Base-by-base conservation (phyloP, 2,329 filamentous ascomycete genomes). In the Lasiodiplodia sp. region DNA sequence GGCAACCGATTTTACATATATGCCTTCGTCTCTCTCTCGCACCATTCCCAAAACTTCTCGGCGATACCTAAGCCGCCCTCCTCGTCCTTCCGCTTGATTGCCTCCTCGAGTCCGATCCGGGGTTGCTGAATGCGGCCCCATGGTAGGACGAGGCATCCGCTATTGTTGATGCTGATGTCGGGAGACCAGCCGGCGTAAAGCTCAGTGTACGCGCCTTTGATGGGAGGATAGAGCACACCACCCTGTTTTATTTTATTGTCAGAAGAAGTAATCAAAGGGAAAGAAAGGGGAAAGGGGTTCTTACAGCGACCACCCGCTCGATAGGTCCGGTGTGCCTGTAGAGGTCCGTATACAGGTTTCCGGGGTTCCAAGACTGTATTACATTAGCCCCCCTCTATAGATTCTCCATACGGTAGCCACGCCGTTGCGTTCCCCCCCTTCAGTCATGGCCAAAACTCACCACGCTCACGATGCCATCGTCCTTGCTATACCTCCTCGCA, bases 51-150 rank as follows among this genome's bases (percentile, higher is more conserved):
- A 67, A 83, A 81, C 55, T 77, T 75, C 58, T 76, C 71, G 3
- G 76, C 79, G 25, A 79, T 72, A 0, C 79, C 81, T 2, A 74
- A 77, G 1, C 82, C 80, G 28, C 80, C 80, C 56, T 82, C 78
- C 56, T 82, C 78, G 23, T 74, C 74, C 60, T 76, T 71, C 3
- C 73, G 69, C 69, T 76, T 79, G 2, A 75, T 74, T 10, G 72
- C 77, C 18, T 74, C 66, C 11, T 73, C 70, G 7, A 83, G 28
- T 69, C 81, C 81, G 34, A 70, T 69, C 21, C 78, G 73, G n/a
- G 80, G 76, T 31, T 53, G 56, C 72, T 51, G 79, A 75, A 70
- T 71, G 23, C 79, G 72, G 21, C 84, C 84, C 84, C 84, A 86
- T 2, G 84, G 84, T 63, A 83, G 76, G 51, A 86, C 70, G 56